Base-by-base conservation (phyloP, 306 rosid species). In the Geum urbanum region DNA sequence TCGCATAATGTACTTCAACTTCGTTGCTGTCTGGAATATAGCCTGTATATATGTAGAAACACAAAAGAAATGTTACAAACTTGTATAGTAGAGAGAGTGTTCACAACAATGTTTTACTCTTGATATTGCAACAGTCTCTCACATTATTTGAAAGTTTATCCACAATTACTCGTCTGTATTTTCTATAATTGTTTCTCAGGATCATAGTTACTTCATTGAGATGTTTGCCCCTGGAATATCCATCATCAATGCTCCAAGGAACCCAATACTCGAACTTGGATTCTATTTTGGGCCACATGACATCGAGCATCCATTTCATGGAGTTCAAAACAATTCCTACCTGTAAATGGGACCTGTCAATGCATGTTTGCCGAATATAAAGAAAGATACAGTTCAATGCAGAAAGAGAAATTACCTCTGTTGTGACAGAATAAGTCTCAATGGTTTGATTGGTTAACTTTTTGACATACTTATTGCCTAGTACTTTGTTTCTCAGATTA, bases 401-500 rank as follows among this genome's bases (percentile, higher is more conserved):
- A 18, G 14, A 62, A 11, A 6, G 46, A 37, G 66, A 47, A 18
- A 7, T 22, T 32, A 81, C 82, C 82, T 81, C 80, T 15, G 78
- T 32, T 66, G 72, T 77, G 54, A 78, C 75, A 22, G 27, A 62
- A 37, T 82, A 78, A 27, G 55, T 8, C 56, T 63, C 56, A 47
- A 67, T 68, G 19, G 69, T 41, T 71, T 76, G 69, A 40, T 68
- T 67, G 32, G 87, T 51, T 46, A 80, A 19, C 43, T 71, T 81
- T 66, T 75, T 72, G 62, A 69, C 74, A 60, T 72, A 84, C 63
- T 82, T 78, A 53, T 65, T 67, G 72, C 85, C 85, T 59, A 71
- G 68, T 49, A 60, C 63, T 70, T 80, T 77, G 62, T 75, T 71
- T 35, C 69, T 56, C 65, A 77, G 39, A 67, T 62, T 73, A 32